Base-by-base conservation (phyloP, 805 yeast genomes). In the Metschnikowia peoriensis region DNA sequence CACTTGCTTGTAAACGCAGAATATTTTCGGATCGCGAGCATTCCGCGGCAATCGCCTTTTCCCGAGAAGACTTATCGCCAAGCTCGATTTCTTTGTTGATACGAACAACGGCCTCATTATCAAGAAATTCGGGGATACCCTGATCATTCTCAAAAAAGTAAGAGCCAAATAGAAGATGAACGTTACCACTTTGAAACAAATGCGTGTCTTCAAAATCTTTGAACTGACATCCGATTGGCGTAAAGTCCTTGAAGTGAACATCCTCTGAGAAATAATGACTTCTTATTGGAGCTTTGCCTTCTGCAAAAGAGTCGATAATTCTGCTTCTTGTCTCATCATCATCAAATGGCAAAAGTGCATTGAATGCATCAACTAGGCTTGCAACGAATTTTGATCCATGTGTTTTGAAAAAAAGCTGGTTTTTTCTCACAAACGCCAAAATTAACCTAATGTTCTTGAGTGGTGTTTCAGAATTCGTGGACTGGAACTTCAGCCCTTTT, bases 221-320 rank as follows among this genome's bases (percentile, higher is more conserved):
- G 50, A 86, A 73, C 48, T 76, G 77, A 56, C 71, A 76, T 27
- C 77, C 78, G 15, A 87, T 71, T 5, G 86, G 79, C 29, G 73
- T 69, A 60, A 83, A 85, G 55, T 85, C 91, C 53, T 80, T 81
- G 57, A 83, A 70, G 22, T 74, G 67, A 12, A 85, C 82, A 68
- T 87, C 94, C 61, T 88, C 93, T 43, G 72, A 67, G 62, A 85
- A 86, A 49, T 78, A 79, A 51, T 82, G 79, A 2, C 65, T 60
- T 65, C 93, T 75, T 7, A 63, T 56, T 14, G 87, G 86, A 6
- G 46, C 46, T 28, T 32, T 47, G 4, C 40, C 51, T 17, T 53
- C 57, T 22, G 41, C 28, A 32, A 53, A 58, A 3, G 52, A 38
- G 17, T 54, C 54, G 28, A 51, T 38, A 17, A 52, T 39, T 9